phyloP scores from a whole-genome alignment of 768 basidiomycete species.

The Trametes maxima region DNA sequence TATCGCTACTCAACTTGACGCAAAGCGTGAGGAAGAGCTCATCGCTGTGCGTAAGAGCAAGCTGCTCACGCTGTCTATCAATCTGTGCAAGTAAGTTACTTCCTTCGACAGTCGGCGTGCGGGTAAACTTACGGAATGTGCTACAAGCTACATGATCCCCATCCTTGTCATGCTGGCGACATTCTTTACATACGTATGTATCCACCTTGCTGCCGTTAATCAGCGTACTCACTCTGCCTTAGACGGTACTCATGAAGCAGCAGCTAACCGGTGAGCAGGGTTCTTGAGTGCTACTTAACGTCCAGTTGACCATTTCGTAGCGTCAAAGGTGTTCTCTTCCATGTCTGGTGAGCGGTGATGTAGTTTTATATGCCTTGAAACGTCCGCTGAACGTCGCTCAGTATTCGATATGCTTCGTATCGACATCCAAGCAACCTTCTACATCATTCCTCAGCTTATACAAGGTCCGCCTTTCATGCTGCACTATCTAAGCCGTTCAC shows the following conservation, averaged over 20 bases:
- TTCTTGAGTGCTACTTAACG: not conserved
- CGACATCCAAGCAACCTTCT: conserved; percentile 4
- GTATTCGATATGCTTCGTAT: conserved; percentile 22
- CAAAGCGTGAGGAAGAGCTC: conserved; percentile 65
- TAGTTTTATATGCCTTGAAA: not conserved
- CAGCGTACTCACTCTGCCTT: not conserved
- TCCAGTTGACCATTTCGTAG: not conserved
- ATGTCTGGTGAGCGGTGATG: conserved; percentile 20
- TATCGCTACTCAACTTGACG: conserved; percentile 52
- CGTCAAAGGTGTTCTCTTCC: conserved; percentile 21
- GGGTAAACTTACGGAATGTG: not conserved
- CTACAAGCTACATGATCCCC: conserved; percentile 56
- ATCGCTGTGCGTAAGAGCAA: conserved; percentile 52
- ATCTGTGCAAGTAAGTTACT: conserved; percentile 42
- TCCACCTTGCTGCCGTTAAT: not conserved
- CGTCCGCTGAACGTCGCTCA: not conserved
- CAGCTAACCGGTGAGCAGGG: conserved; percentile 34
- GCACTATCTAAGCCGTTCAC: not conserved
- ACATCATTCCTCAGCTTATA: conserved; percentile 4
- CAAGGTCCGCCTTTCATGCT: not conserved
- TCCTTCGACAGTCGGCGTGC: conserved; percentile 1
- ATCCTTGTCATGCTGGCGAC: conserved; percentile 65
- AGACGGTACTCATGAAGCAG: conserved; percentile 42
- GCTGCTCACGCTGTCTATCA: conserved; percentile 50
- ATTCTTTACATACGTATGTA: conserved; percentile 58